Evolutionary conservation across 768 basidiomycete genomes (phyloP).

Genomic region (Phaffia tasmanica): DNA sequence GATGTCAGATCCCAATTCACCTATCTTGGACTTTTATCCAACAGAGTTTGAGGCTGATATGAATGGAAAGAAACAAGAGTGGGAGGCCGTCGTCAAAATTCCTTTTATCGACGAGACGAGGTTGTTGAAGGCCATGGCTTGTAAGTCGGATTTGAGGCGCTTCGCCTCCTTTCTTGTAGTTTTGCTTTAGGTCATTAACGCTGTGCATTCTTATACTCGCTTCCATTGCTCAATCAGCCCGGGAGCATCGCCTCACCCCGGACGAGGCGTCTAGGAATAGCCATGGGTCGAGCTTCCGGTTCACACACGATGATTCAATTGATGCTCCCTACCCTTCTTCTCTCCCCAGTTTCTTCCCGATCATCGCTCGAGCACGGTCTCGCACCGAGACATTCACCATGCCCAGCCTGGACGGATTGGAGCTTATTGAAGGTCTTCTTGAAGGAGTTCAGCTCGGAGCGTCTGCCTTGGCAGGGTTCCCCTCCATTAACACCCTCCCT

Average conservation of each 20-base stretch:
- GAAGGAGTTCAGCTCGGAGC: constrained; percentile 79
- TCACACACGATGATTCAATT: constrained; percentile 55
- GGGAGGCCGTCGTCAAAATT: constrained; percentile 98
- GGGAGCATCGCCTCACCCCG: constrained; percentile 60
- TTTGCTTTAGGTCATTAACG: constrained; percentile 39
- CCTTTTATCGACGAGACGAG: constrained; percentile 84
- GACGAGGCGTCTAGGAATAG: constrained; percentile 68
- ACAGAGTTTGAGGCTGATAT: constrained; percentile 79
- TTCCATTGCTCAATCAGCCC: constrained; percentile 43
- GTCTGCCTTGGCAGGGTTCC: constrained; percentile 86
- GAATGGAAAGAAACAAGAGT: constrained; percentile 96
- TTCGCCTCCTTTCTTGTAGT: not conserved
- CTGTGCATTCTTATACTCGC: constrained; percentile 10
- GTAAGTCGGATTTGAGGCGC: constrained; percentile 42
- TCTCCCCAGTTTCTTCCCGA: constrained; percentile 86
- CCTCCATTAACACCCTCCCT: constrained; percentile 80
- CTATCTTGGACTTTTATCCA: constrained; percentile 92
- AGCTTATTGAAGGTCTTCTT: constrained; percentile 72
- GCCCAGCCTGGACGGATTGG: constrained; percentile 71
- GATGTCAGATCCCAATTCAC: constrained; percentile 72
- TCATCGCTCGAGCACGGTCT: constrained; percentile 68
- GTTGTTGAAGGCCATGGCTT: constrained; percentile 67
- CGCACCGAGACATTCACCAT: constrained; percentile 72
- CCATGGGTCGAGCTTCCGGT: constrained; percentile 63
- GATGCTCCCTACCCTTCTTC: constrained; percentile 76